Base-by-base conservation (phyloP, 331 rosid species). In the Pyrus hybrid region DNA sequence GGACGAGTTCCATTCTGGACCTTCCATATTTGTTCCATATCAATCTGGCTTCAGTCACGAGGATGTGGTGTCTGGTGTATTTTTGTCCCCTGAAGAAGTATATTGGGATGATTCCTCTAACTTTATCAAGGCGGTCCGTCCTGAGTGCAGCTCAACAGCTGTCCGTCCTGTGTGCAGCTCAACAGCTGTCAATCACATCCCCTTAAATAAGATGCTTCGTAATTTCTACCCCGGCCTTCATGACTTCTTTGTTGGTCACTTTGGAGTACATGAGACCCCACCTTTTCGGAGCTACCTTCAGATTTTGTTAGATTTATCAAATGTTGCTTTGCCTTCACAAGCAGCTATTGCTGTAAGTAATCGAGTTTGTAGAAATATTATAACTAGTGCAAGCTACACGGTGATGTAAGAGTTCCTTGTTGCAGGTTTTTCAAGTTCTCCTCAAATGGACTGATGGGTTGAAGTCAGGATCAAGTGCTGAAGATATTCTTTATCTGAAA, bases 371-470 rank as follows among this genome's bases (percentile, higher is more conserved):
- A n/a, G 61, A 3, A 28, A 68, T 33, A 53, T 75, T 45, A 56
- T 57, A 70, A 75, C 79, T 62, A 14, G n/a, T 71, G 29, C 54
- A 47, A 49, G 67, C 33, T 68, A 47, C 22, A 53, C 41, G 56
- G 72, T 80, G 76, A 74, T 80, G 61, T 69, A 63, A 74, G 73
- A 70, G 84, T 75, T 60, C 78, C 79, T 28, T 79, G 79, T 79
- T 63, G 25, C 81, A 94, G 99, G 95, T 92, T 81, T 87, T 88
- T 71, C 89, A 81, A 79, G 88, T 94, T 71, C 86, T 87, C 71
- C 82, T 87, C 22, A 87, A 83, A 87, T 92, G 99, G 96, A 85
- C 89, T 5, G 91, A 90, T 72, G 99, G 93, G 68, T 82, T 92
- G 60, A 82, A 83, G 21, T 87, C 92, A 54, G 97, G 90, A 74